Evolutionary conservation across 2,329 filamentous ascomycete genomes (phyloP).

Genomic region (Diplodia intermedia): DNA sequence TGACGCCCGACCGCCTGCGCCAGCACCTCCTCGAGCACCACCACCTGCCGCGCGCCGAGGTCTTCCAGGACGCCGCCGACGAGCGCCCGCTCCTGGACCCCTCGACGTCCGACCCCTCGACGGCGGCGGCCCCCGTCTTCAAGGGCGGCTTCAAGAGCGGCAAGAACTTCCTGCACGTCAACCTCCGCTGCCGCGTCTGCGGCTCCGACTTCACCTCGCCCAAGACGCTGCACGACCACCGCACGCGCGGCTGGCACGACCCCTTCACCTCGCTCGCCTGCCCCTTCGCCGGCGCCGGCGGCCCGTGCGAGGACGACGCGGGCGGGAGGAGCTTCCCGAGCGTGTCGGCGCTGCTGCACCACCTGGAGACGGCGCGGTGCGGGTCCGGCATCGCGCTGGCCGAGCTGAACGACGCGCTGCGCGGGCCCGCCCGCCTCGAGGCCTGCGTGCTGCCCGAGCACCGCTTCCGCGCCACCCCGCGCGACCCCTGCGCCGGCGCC

Average conservation of each 20-base stretch:
- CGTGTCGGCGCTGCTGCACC: constrained; percentile 28
- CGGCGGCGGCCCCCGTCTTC: constrained; percentile 1
- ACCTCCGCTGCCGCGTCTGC: constrained; percentile 28
- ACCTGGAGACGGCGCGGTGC: constrained; percentile 27
- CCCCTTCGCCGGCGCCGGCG: constrained; percentile 10
- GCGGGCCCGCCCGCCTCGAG: constrained; percentile 25
- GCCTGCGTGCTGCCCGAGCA: constrained; percentile 19
- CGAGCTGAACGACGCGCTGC: constrained; percentile 23
- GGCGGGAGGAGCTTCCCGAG: background rate
- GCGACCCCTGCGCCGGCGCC: constrained; percentile 2
- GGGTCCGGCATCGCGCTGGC: constrained; percentile 24
- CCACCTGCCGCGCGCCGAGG: constrained; percentile 13
- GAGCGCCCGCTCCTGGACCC: constrained; percentile 14
- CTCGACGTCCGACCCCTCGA: background rate
- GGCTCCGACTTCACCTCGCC: constrained; percentile 28
- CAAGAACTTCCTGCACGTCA: constrained; percentile 31
- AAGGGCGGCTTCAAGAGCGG: constrained; percentile 32
- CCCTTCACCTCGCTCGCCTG: constrained; percentile 25
- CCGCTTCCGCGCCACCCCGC: constrained; percentile 17
- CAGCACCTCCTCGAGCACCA: constrained; percentile 29
- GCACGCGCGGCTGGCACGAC: constrained; percentile 32
- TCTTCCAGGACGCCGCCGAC: constrained; percentile 25
- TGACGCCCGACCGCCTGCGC: constrained; percentile 31
- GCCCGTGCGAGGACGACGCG: background rate
- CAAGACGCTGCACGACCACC: constrained; percentile 33